Conservation (phyloP, 2,329 filamentous ascomycete genomes). For the Neopestalotiopsis rosae region DNA sequence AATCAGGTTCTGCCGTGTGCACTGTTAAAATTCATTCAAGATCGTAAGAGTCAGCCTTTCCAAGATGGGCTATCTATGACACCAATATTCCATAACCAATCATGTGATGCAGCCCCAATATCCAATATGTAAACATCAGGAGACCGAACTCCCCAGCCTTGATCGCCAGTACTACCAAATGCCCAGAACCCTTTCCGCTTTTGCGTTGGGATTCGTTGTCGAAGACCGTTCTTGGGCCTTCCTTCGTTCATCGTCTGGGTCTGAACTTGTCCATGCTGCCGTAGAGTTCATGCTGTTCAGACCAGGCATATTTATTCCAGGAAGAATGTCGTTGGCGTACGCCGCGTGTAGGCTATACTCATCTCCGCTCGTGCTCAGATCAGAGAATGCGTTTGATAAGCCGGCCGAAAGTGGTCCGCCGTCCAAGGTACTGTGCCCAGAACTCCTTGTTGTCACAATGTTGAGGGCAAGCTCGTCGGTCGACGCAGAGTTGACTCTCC, state of each 20-base stretch:
- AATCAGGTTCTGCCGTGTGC: not conserved
- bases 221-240: not conserved
- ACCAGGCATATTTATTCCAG: not conserved
- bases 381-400: slow-evolving; percentile 14
- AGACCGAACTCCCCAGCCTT: not conserved
- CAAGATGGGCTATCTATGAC: not conserved
- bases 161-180: not conserved
- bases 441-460: slow-evolving; percentile 14
- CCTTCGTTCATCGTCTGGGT: slow-evolving; percentile 5
- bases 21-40: not conserved
- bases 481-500: not conserved
- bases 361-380: slow-evolving; percentile 13
- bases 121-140: not conserved
- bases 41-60: not conserved
- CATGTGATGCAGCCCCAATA: not conserved
- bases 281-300: slow-evolving; percentile 6
- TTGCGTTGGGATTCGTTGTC: not conserved
- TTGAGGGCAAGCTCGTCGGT: slow-evolving; percentile 8
- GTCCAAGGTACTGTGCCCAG: slow-evolving; percentile 7
- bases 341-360: slow-evolving; percentile 2
- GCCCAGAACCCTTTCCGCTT: slow-evolving; percentile 11
- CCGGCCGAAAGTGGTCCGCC: slow-evolving; percentile 14
- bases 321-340: not conserved
- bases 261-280: not conserved
- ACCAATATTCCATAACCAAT: not conserved